Evolutionary conservation across 345 rosid genomes (phyloP).

Genomic region (Eucalyptus sp.): DNA sequence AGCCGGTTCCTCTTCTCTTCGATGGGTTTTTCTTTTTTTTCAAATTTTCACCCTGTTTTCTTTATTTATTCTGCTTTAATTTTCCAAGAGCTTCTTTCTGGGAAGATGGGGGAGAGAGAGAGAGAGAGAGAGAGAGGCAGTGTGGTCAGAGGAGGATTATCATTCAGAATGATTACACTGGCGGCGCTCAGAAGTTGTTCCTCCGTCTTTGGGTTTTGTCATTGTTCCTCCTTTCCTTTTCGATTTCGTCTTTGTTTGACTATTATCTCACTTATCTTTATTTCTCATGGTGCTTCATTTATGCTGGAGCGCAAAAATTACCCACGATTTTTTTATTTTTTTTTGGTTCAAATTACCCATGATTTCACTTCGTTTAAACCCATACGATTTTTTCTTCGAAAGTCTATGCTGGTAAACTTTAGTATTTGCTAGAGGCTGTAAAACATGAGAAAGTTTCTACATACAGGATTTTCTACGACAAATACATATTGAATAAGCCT

Average conservation of each 20-base stretch:
- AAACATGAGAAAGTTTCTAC: background rate
- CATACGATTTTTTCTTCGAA: background rate
- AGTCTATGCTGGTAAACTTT: background rate
- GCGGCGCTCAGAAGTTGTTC: constrained; percentile 33
- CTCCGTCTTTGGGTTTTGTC: constrained; percentile 13
- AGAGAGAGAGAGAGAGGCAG: background rate
- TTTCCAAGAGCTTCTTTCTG: background rate
- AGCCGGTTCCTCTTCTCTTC: background rate
- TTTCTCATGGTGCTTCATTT: background rate
- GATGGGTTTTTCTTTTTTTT: background rate
- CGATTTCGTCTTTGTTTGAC: background rate
- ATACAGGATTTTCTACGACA: background rate
- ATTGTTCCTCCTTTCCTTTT: background rate
- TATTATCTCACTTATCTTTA: background rate
- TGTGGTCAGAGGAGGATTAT: background rate
- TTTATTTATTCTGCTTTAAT: background rate
- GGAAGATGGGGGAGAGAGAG: background rate
- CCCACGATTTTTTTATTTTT: background rate
- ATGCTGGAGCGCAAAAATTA: background rate
- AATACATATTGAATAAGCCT: background rate
- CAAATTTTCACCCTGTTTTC: background rate
- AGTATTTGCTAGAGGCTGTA: background rate
- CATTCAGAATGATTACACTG: constrained; percentile 33
- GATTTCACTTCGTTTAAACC: background rate
- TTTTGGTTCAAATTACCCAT: background rate